Conservation (phyloP, 768 basidiomycete species). For the Russula compacta region DNA sequence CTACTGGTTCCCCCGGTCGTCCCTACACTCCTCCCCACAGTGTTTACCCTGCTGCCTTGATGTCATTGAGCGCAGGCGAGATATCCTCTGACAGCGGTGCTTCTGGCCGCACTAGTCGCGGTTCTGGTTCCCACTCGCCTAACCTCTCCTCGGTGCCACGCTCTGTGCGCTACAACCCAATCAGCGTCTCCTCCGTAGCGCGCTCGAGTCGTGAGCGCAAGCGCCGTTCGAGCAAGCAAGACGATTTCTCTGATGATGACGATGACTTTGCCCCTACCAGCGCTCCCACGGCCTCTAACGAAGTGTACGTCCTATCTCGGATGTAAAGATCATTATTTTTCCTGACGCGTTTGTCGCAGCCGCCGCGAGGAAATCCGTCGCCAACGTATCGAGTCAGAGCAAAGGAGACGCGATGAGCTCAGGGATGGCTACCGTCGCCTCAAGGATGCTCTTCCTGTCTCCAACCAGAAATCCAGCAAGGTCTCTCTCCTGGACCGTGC, state of each 20-base stretch:
- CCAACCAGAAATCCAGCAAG: conserved; percentile 91
- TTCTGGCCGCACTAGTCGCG: conserved; percentile 57
- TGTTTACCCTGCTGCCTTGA: conserved; percentile 66
- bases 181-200: conserved; percentile 38
- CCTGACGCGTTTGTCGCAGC: conserved; percentile 24
- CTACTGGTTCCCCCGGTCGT: conserved; percentile 43
- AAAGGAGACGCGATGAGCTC: conserved; percentile 86
- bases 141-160: conserved; percentile 55
- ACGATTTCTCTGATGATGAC: conserved; percentile 63
- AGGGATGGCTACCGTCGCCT: conserved; percentile 85
- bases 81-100: conserved; percentile 58
- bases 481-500: conserved; percentile 84
- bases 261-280: conserved; percentile 61
- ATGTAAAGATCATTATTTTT: background rate
- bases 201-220: conserved; percentile 39
- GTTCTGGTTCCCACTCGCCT: conserved; percentile 52
- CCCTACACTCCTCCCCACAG: conserved; percentile 62
- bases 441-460: conserved; percentile 82
- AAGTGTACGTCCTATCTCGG: conserved; percentile 35
- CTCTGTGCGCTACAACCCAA: conserved; percentile 74
- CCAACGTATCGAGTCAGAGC: conserved; percentile 91
- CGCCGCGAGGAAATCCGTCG: conserved; percentile 87
- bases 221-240: conserved; percentile 37
- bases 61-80: conserved; percentile 62
- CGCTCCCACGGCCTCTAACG: conserved; percentile 38